Conservation (phyloP, 2,329 filamentous ascomycete genomes). For the Lecanicillium sp. region DNA sequence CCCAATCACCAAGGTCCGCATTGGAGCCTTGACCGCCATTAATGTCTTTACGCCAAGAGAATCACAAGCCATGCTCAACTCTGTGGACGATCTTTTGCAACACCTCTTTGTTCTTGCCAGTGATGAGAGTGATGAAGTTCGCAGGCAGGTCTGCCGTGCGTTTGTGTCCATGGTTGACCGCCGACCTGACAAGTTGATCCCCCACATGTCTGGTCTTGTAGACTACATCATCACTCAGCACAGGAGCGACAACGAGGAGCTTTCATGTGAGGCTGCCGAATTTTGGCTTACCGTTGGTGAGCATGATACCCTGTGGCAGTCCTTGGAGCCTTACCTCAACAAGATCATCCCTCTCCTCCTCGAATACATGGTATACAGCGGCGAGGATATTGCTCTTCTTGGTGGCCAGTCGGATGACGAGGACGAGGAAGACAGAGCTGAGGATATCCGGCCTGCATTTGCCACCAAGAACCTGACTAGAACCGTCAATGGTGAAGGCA, state of each 20-base stretch:
- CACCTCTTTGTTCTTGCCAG: constrained; percentile 74
- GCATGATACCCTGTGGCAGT: constrained; percentile 69
- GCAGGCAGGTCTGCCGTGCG: constrained; percentile 84
- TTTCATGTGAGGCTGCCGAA: constrained; percentile 90
- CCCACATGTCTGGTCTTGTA: constrained; percentile 79
- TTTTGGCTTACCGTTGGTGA: constrained; percentile 96
- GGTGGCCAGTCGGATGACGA: constrained; percentile 84
- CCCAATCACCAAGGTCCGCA: constrained; percentile 66
- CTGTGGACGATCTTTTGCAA: constrained; percentile 72
- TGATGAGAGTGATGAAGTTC: constrained; percentile 73
- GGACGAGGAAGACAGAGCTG: constrained; percentile 77
- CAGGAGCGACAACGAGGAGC: constrained; percentile 74
- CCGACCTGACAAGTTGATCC: constrained; percentile 80
- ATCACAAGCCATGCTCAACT: constrained; percentile 71
- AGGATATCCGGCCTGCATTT: constrained; percentile 91
- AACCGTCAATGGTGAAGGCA: constrained; percentile 43
- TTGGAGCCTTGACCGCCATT: constrained; percentile 72
- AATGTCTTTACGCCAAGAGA: constrained; percentile 87
- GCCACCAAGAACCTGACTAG: constrained; percentile 60
- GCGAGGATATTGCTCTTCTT: constrained; percentile 81
- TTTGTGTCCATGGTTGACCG: constrained; percentile 91
- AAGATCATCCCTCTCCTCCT: constrained; percentile 87
- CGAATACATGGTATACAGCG: constrained; percentile 92
- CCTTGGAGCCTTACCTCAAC: constrained; percentile 66
- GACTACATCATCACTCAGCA: constrained; percentile 92